phyloP scores from a whole-genome alignment of 164 flowering plant genomes.

The Piper longum region DNA sequence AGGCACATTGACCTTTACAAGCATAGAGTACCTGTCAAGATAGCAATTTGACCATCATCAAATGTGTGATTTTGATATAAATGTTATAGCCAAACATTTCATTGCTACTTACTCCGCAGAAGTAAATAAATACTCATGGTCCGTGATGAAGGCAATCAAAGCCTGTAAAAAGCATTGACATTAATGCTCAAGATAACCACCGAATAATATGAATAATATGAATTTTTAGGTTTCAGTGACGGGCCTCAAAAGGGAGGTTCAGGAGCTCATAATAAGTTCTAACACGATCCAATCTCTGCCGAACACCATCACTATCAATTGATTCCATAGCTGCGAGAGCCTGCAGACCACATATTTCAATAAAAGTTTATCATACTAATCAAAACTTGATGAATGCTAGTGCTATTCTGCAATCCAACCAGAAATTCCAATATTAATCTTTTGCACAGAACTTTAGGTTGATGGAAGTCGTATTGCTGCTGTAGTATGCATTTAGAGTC shows the following conservation, averaged over 20 bases:
- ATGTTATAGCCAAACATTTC: neutral
- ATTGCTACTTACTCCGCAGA: slow-evolving; percentile 58
- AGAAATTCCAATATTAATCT: too few species aligned
- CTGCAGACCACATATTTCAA: slow-evolving; percentile 20
- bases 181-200: neutral
- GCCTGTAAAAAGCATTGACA: slow-evolving; percentile 40
- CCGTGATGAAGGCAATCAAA: slow-evolving; percentile 76
- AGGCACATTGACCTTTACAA: slow-evolving; percentile 79
- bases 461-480: too few species aligned
- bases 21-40: slow-evolving; percentile 59
- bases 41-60: neutral
- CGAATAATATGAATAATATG: neutral
- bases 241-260: slow-evolving; percentile 93
- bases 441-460: too few species aligned
- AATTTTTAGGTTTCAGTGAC: slow-evolving; percentile 1
- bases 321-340: slow-evolving; percentile 96
- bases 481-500: too few species aligned
- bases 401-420: too few species aligned
- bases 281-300: slow-evolving; percentile 75
- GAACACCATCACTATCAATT: slow-evolving; percentile 74
- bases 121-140: slow-evolving; percentile 67
- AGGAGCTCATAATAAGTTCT: slow-evolving; percentile 86
- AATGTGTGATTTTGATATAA: neutral
- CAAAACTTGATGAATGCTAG: neutral
- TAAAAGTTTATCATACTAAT: neutral